Conservation (phyloP, 352 stramenopile genomes). For the Phytopythium delawarense region DNA sequence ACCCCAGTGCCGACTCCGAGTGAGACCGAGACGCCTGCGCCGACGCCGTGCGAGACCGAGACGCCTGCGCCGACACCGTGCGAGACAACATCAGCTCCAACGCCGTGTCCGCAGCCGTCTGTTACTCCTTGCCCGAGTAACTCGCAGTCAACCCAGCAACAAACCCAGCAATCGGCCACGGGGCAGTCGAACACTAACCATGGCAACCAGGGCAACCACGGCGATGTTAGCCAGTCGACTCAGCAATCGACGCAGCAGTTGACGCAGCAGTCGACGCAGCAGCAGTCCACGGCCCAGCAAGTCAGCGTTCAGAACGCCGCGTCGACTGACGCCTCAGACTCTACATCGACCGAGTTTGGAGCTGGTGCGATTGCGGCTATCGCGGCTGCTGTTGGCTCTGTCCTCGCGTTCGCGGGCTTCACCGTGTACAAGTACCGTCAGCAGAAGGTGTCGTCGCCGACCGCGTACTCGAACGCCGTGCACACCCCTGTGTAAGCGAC, state of each 20-base stretch:
- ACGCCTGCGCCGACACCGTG: neutral
- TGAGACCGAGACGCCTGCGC: neutral
- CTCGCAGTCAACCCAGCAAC: neutral
- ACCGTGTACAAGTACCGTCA: slow-evolving; percentile 16
- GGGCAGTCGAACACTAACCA: no score
- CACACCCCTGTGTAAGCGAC: neutral
- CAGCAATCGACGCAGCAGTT: slow-evolving; percentile 7
- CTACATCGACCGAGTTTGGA: slow-evolving; percentile 1
- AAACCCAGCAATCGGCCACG: no score
- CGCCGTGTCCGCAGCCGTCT: neutral
- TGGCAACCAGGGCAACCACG: neutral
- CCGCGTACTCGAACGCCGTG: neutral
- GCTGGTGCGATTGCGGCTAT: slow-evolving; percentile 13
- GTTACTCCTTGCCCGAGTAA: neutral
- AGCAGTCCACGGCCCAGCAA: slow-evolving; percentile 9
- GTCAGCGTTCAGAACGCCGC: slow-evolving; percentile 9
- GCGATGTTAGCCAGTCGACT: neutral
- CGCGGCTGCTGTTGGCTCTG: slow-evolving; percentile 13
- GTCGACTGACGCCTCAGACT: neutral
- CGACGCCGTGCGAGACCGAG: neutral
- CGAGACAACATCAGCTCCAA: neutral
- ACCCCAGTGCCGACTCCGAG: neutral
- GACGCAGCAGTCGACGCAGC: neutral
- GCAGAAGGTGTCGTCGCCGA: neutral
- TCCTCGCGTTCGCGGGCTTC: slow-evolving; percentile 20